Conservation (phyloP, 495 filamentous ascomycete genomes). For the Lentithecium fluviatile region DNA sequence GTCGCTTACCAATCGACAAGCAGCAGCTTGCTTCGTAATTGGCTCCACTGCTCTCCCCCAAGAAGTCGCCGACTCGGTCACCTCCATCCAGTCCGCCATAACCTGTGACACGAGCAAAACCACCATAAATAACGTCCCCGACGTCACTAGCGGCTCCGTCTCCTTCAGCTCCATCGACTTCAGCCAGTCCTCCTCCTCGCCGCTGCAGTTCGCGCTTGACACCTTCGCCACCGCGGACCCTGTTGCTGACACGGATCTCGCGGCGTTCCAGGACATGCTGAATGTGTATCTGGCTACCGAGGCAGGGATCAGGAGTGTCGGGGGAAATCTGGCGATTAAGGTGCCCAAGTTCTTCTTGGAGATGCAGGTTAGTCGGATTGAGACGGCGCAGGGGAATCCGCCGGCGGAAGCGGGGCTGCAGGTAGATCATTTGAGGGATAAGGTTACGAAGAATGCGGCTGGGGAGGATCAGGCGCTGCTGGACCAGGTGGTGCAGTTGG, state of each 20-base stretch:
- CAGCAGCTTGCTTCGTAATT: constrained; percentile 9
- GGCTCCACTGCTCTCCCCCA: constrained; percentile 1
- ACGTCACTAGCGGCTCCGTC: neutral
- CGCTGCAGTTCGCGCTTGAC: constrained; percentile 6
- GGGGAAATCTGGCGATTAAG: constrained; percentile 9
- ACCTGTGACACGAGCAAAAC: neutral
- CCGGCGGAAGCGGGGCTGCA: neutral
- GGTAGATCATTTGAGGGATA: constrained; percentile 9
- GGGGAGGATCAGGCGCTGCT: constrained; percentile 11
- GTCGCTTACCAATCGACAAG: neutral
- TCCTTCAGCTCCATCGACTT: constrained; percentile 14
- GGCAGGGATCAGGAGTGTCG: constrained; percentile 11
- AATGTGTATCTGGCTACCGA: constrained; percentile 16
- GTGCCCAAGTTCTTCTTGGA: constrained; percentile 11
- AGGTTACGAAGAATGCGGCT: constrained; percentile 7
- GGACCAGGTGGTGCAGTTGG: constrained; percentile 6
- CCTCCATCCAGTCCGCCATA: neutral
- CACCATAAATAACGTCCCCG: constrained; percentile 12
- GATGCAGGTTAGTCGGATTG: constrained; percentile 8
- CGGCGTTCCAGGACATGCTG: constrained; percentile 1
- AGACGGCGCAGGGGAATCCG: constrained; percentile 10
- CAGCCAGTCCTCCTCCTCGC: neutral
- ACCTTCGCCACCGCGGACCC: constrained; percentile 10
- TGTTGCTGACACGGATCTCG: neutral
- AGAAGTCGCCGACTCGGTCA: neutral